These are phyloP conservation scores for Dovyalis caffra DNA, from an alignment of 345 rosid species.

Conservation along the genomic window DNA sequence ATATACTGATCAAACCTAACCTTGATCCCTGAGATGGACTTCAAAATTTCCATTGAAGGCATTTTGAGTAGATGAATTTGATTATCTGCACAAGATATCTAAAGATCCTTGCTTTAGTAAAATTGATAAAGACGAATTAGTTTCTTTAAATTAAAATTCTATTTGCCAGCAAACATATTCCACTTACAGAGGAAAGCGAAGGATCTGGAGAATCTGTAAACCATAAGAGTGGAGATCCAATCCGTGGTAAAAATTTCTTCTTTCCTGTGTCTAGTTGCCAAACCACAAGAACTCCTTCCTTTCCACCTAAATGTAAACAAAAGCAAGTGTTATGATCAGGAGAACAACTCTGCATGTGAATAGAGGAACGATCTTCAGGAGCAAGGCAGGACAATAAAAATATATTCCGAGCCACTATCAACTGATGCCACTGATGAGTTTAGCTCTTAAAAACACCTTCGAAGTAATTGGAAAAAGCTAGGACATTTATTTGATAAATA, in stretches of 20 bases:
- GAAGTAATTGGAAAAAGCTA: neutral
- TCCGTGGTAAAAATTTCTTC: constrained; percentile 89
- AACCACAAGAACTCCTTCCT: constrained; percentile 96
- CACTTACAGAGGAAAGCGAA: constrained; percentile 79
- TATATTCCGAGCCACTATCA: neutral
- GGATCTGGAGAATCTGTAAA: constrained; percentile 77
- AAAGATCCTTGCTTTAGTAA: constrained; percentile 33
- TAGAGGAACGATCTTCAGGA: neutral
- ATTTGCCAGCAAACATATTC: neutral
- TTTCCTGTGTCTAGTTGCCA: constrained; percentile 97
- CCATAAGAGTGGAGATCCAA: constrained; percentile 84
- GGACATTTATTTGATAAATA: neutral
- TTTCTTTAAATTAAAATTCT: neutral
- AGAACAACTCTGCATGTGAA: neutral
- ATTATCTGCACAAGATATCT: constrained; percentile 98
- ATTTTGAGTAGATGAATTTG: constrained; percentile 83
- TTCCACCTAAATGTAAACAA: constrained; percentile 63
- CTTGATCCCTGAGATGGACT: constrained; percentile 91
- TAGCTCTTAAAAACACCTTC: neutral
- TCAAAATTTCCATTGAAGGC: constrained; percentile 86
- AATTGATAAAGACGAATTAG: neutral
- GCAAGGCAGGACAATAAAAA: neutral
- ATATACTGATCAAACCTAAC: constrained; percentile 37
- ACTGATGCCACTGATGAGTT: neutral
- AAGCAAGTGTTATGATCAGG: constrained; percentile 4